Evolutionary conservation across 352 stramenopile species (phyloP), one percentile per base, ranked within the genome.

Genomic region (Pythium pyrilobum): DNA sequence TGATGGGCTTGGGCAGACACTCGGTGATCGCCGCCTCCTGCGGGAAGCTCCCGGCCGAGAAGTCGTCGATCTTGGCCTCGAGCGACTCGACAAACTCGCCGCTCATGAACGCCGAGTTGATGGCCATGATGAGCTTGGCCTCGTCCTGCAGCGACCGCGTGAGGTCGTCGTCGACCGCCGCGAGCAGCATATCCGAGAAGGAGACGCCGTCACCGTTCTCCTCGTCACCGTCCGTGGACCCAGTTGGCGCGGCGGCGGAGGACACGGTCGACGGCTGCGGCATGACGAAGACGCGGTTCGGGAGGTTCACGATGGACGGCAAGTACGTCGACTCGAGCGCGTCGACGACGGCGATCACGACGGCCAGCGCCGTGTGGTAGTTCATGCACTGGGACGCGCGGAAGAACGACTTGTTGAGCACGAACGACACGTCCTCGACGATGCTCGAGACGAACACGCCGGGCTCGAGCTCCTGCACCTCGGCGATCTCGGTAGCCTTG

Each of bases 41-140:
- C 2, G 79, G 72, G 44, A 92, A 91, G 15, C 54, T 66, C 4
- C 40, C 44, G 0, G 36, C 21, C 7, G 74, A 86, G 38, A 75
- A 80, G 8, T 80, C 75, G 28, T 72, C 53, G 40, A 94, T 77
- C 55, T 85, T 86, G 32, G 53, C 55, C 38, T 86, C 64, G 11
- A 94, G 57, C 12, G 54, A 70, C 24, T 72, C 67, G 33, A 91
- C 66, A 58, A 92, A 91, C 41, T 88, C 72, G 16, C 77, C 74
- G 48, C 83, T 92, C 69, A 89, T 77, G 50, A 80, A 88, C 5
- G 83, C 69, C 43, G 83, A 92, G 58, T 92, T 92, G 56, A 94
- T 89, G n/a, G 83, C 86, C 81, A 94, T 91, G 54, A 94, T 79
- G 23, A 89, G 73, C 37, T 84, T 85, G 27, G 81, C 77, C 40